Base-by-base conservation (phyloP, 2,329 filamentous ascomycete species). In the Penicillium thymicola region DNA sequence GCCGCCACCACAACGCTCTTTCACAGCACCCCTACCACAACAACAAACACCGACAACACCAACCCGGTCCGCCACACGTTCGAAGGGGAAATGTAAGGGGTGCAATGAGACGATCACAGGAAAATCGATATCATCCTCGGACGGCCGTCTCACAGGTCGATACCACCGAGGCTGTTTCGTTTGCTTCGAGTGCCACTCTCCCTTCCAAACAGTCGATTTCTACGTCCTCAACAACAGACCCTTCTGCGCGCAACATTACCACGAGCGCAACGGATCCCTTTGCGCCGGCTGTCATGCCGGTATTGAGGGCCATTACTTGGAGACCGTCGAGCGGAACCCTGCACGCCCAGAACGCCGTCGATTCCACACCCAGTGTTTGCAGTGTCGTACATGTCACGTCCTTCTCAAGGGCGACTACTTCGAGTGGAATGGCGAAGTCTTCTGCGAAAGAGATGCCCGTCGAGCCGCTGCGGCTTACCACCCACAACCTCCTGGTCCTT, bases 141-240 rank as follows among this genome's bases (percentile, higher is more conserved):
- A 97, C 66, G 94, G 94, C 16, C 87, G 92, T 25, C 80, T 99
- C 25, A 96, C 90, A 0, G 94, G 94, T 10, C 88, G 92, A 61
- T 99, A 96, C 73, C 94, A 99, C 80, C 96, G 95, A 73, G 84
- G 88, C 5, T 99, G 93, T 73, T 97, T 99, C 70, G 89, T 93
- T 11, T 99, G 94, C 80, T 84, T 85, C 5, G 92, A 89, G 1
- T 99, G 94, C 77, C 79, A 81, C 11, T 82, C 86, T 52, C 88
- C 92, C 0, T 99, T 97, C 70, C 80, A 86, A 21, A 96, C 92
- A 0, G 84, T 90, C 1, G 92, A 94, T 57, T 97, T 97, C 67
- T 99, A 99, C 71, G 92, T 99, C 11, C 84, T 92, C 58, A 78
- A 89, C 62, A 91, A 99, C 75, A 82, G 85, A 57, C 94, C 94